Evolutionary conservation across 768 basidiomycete genomes (phyloP), one percentile per base, ranked within the genome.

Genomic region (Podaxis sp.): DNA sequence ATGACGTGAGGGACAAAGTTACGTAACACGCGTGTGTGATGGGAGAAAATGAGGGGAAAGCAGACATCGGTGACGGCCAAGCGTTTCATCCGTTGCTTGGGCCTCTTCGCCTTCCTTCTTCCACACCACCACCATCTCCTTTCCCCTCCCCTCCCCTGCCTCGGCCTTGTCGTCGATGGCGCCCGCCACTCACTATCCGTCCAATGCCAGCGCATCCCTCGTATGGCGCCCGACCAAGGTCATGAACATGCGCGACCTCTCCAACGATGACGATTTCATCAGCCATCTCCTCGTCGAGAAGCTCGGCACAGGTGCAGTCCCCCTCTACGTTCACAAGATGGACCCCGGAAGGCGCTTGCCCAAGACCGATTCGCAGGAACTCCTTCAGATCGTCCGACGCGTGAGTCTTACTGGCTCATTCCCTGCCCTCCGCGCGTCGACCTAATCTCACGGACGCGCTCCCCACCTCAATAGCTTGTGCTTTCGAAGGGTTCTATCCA

Each of bases 251-350:
- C 84, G 85, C 75, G 93, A 95, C 84, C 84, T 95, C 65, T 90
- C 92, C 70, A 87, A 86, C 75, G 93, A 95, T 77, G 93, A 95
- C 74, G 93, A 95, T 77, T 94, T 93, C 74, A 87, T 95, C 73
- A 90, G 89, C 70, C 90, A 94, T 77, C 82, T 95, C 41, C 86
- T 95, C 62, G 90, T 95, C 65, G 92, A 95, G 78, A 93, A 93
- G 69, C 85, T 95, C 37, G 92, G 93, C 49, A 91, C 91, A 2
- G 89, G 89, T 36, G 74, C 73, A 7, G 88, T 89, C 7, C 92
- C 93, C n/a, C 82, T 95, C 58, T 83, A 88, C 61, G 93, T 95
- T 13, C 92, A 95, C 80, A 94, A 93, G 76, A 95, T 95, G 92
- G 91, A 94, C 73, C 78, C 88, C 26, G 82, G 85, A 64, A 82